Base-by-base conservation (phyloP, 805 yeast genomes). In the Ogataea nakhonphanomensis region DNA sequence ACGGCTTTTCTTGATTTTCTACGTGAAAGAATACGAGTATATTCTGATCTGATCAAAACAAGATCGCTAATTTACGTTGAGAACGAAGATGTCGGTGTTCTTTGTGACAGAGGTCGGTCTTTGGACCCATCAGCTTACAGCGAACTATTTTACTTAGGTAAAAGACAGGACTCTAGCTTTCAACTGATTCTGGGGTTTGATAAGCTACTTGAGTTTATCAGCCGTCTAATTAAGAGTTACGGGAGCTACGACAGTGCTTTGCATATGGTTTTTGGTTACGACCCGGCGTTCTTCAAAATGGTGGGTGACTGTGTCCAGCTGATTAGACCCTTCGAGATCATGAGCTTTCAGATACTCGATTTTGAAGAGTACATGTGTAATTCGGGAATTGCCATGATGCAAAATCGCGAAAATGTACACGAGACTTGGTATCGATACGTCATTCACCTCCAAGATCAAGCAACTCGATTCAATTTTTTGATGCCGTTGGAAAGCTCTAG, bases 271-370 rank as follows among this genome's bases (percentile, higher is more conserved):
- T 44, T 39, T 33, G 45, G 44, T 11, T 41, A 38, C 34, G 39
- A 41, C 17, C 13, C 20, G n/a, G 20, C 23, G 5, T 22, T 41
- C 20, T 9, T 36, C 3, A 27, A 38, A 7, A 7, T 27, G 25
- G 36, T 44, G 20, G 20, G 27, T 25, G n/a, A 36, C 2, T 37
- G 39, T 4, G 32, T 44, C 12, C 30, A 32, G n/a, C 27, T 39
- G 6, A 23, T 45, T 4, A 27, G 36, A 26, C 53, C 55, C 3
- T 49, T 51, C 41, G 49, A 51, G 28, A 6, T 39, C 11, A 10
- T 50, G 15, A 38, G 31, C 25, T 50, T 50, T 33, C 54, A 50
- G 22, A 35, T 50, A 3, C 38, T 50, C 2, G 56, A 51, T 34
- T 48, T 50, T 24, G 30, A 37, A 15, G 50, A 50, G 30, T 33